Conservation (phyloP, 768 basidiomycete genomes). For the Chalciporus pseudorubinellus region DNA sequence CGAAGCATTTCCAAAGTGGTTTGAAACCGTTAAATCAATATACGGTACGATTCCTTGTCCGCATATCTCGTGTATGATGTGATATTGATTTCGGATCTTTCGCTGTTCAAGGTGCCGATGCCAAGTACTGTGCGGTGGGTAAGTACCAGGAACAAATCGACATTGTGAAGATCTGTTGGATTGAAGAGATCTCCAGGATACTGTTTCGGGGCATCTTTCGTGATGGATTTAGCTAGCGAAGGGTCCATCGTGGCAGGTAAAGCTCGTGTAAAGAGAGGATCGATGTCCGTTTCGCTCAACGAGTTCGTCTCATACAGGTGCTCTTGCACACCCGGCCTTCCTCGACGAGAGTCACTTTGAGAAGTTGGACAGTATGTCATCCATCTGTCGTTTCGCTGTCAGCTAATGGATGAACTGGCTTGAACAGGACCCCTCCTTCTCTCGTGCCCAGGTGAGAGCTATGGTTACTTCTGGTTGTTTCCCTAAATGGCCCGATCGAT, state of each 20-base stretch:
- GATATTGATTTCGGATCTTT: not conserved
- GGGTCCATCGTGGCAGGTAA: constrained; percentile 47
- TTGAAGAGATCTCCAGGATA: constrained; percentile 38
- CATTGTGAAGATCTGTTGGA: too few relatives aligned
- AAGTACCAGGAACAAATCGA: constrained; percentile 4
- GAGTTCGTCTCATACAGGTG: constrained; percentile 26
- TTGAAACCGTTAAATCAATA: constrained; percentile 44
- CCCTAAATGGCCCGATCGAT: not conserved
- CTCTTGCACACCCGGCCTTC: constrained; percentile 51
- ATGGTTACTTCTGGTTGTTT: too few relatives aligned
- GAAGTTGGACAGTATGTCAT: constrained; percentile 41
- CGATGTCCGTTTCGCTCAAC: not conserved
- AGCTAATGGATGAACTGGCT: not conserved
- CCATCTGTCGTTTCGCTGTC: not conserved
- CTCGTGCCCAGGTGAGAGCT: constrained; percentile 25
- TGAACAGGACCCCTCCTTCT: constrained; percentile 19
- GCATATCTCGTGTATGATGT: not conserved
- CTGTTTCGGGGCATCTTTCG: constrained; percentile 54
- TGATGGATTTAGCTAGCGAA: constrained; percentile 42
- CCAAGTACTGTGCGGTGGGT: constrained; percentile 45
- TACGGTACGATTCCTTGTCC: constrained; percentile 37
- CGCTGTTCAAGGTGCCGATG: constrained; percentile 22
- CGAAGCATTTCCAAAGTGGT: constrained; percentile 46
- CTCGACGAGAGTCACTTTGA: constrained; percentile 53
- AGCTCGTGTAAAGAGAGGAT: not conserved